Base-by-base conservation (phyloP, 2,329 filamentous ascomycete species). In the Xylaria arbuscula region DNA sequence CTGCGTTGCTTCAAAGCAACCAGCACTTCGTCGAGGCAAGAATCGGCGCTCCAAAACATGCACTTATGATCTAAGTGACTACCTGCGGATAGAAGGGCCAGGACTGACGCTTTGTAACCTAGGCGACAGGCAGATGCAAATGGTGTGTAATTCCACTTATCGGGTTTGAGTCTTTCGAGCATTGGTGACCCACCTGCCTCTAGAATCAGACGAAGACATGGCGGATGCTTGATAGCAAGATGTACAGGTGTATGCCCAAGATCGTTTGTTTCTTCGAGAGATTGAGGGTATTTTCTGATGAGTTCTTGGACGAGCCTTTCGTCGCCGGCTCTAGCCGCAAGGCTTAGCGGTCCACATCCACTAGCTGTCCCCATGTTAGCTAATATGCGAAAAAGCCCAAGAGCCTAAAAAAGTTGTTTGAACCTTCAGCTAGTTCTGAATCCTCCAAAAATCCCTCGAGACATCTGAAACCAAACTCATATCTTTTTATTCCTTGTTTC, bases 271-370 rank as follows among this genome's bases (percentile, higher is more conserved):
- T 68, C 61, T 17, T 53, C 19, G 24, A 64, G 40, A 11, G 42
- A 53, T 17, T 61, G 7, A 7, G 56, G 56, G 22, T 57, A 38
- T 34, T n/a, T 34, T 13, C 1, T 9, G 15, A 68, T 17, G 9
- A 64, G 42, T 6, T 64, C 48, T 11, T 28, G 40, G 11, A 61
- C 48, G 4, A 58, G 24, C 10, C 8, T 38, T 19, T 61, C 42
- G 8, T 68, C 28, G 9, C 66, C 51, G 19, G 50, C 50, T 53
- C 53, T 53, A 3, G 56, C 51, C 22, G 50, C 61, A 13, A 68
- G 66, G 56, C 61, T 57, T 32, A 64, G 38, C 3, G 56, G 51
- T 4, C 66, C 66, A 28, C 51, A 64, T 60, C 51, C 56, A 38
- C 22, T 22, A 47, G 61, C 61, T 64, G 24, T 17, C 42, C 24